phyloP scores from a whole-genome alignment of 805 yeast species.

The Starmerella gropengiesseri region DNA sequence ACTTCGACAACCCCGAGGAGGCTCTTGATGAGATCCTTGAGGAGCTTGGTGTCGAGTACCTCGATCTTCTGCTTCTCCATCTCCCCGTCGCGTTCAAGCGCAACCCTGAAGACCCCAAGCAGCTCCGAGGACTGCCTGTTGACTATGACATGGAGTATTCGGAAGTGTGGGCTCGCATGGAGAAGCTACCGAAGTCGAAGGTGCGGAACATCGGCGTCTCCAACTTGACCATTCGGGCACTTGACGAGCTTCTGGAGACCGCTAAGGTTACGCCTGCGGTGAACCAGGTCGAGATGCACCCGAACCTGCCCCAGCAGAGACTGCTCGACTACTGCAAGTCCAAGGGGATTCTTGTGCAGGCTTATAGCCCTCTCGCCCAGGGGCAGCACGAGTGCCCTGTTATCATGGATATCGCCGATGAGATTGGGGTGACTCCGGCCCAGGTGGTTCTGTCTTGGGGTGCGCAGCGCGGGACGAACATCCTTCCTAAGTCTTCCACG shows the following conservation, averaged over 20 bases:
- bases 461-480: constrained; percentile 40
- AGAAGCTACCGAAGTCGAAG: constrained; percentile 42
- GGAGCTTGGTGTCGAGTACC: constrained; percentile 59
- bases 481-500: constrained; percentile 58
- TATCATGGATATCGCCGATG: constrained; percentile 46
- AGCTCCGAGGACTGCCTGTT: constrained; percentile 12
- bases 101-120: constrained; percentile 13
- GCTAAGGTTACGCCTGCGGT: constrained; percentile 51
- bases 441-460: constrained; percentile 21
- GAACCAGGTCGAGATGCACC: constrained; percentile 67
- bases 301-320: constrained; percentile 53
- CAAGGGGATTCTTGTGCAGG: constrained; percentile 14
- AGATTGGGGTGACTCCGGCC: constrained; percentile 40
- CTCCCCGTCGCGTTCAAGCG: constrained; percentile 47
- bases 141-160: constrained; percentile 8
- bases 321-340: constrained; percentile 40
- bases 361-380: constrained; percentile 25
- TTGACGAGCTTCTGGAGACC: constrained; percentile 37
- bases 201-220: constrained; percentile 63
- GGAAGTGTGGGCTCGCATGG: constrained; percentile 49
- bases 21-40: constrained; percentile 51
- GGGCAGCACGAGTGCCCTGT: constrained; percentile 37
- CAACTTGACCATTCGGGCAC: constrained; percentile 45
- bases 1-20: constrained; percentile 34
- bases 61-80: constrained; percentile 67